phyloP scores from a whole-genome alignment of 2,329 filamentous ascomycete genomes.

The Trichophaea hybrida region DNA sequence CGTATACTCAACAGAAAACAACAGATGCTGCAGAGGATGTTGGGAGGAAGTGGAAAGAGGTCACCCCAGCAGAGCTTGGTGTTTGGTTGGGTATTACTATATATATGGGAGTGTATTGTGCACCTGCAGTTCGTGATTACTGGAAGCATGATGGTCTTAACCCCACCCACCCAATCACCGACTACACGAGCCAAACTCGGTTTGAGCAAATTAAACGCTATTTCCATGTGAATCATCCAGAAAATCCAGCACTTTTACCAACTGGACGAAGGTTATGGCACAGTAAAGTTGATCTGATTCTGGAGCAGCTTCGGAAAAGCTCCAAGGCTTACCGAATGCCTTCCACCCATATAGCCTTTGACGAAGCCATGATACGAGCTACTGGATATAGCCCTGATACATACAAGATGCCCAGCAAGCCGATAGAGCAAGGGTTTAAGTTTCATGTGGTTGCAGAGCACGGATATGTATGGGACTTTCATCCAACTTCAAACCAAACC shows the following conservation, averaged over 20 bases:
- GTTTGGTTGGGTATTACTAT: slow-evolving; percentile 7
- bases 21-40: neutral
- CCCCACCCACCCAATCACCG: too few relatives aligned
- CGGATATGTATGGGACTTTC: slow-evolving; percentile 8
- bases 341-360: slow-evolving; percentile 4
- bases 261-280: slow-evolving; percentile 3
- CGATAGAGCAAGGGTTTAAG: too few relatives aligned
- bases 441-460: slow-evolving; percentile 1
- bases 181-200: neutral
- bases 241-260: neutral
- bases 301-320: slow-evolving; percentile 1
- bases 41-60: neutral
- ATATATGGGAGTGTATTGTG: slow-evolving; percentile 9
- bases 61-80: neutral
- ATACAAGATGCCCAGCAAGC: too few relatives aligned
- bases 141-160: too few relatives aligned
- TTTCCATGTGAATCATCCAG: neutral
- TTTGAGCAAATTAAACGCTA: slow-evolving; percentile 13
- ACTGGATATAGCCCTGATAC: slow-evolving; percentile 3
- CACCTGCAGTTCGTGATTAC: too few relatives aligned
- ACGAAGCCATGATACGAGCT: slow-evolving; percentile 10
- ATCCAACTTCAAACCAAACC: too few relatives aligned
- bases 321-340: slow-evolving; percentile 1
- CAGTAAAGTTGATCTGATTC: slow-evolving; percentile 5
- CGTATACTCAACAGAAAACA: neutral